Evolutionary conservation across 805 yeast species (phyloP), one percentile per base, ranked within the genome.

Genomic region (Schizosaccharomyces japonicus): DNA sequence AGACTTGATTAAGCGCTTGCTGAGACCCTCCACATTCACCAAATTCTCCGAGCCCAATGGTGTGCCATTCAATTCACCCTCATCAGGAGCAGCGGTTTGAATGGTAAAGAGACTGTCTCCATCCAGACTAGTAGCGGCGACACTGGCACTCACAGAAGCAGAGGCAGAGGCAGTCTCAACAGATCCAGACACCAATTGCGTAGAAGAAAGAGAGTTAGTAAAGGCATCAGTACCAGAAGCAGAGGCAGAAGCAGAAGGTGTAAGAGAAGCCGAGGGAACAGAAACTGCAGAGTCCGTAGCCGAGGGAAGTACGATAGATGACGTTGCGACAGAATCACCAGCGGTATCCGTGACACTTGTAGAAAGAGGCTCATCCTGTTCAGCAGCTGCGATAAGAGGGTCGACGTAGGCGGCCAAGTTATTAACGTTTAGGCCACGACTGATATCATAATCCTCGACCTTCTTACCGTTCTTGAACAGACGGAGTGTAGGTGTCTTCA

Each of bases 401-500:
- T 44, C 11, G 15, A 50, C 52, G 45, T 50, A 54, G 23, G 27
- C 25, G 33, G 31, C 47, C 27, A 54, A 48, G 6, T 44, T 51
- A n/a, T 47, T 49, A 23, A 42, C 47, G n/a, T 44, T 50, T 28
- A 47, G 51, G 15, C 49, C 32, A 34, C 25, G 39, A 13, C 48
- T 25, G n/a, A 25, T 13, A 1, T 49, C 50, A 36, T 55, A 55
- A 1, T 52, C 52, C 27, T 59, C 59, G 21, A 57, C 49, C 27
- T 46, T 44, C 49, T 54, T 45, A 3, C 62, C 67, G 47, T 63
- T 58, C 34, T 53, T 49, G 62, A 79, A 85, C 6, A 87, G 65
- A 48, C 78, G 66, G 34, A 87, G 61, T 19, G 69, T 64, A 4
- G 98, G 98, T 58, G 72, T 85, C n/a, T 65, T 70, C 17, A 49